Percentiles rank a stretch among this genome's conserved stretches.
phyloP scores from a whole-genome alignment of 2,329 filamentous ascomycete species.

The Lecanosticta acicola region DNA sequence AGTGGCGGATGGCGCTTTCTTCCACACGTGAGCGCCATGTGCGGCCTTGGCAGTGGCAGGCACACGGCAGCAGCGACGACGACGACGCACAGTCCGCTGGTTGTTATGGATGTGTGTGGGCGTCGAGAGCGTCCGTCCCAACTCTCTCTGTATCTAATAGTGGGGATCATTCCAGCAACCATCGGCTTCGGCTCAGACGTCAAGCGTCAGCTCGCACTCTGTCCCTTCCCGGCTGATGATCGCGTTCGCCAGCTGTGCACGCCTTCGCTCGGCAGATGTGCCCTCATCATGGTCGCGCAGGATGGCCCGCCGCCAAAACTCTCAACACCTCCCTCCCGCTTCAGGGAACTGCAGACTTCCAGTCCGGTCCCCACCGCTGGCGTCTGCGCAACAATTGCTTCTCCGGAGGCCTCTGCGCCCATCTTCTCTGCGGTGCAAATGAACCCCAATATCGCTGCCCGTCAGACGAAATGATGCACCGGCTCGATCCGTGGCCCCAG shows the following conservation, averaged over 20 bases:
- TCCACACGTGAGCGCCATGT: slow-evolving; percentile 18
- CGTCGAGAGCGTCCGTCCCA: too few species aligned
- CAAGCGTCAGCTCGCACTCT: neutral
- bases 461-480: slow-evolving; percentile 5
- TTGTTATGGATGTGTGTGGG: too few species aligned
- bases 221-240: neutral
- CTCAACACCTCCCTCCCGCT: slow-evolving; percentile 4
- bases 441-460: neutral
- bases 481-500: slow-evolving; percentile 14
- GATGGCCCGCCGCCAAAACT: neutral
- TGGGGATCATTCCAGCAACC: too few species aligned
- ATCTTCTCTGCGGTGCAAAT: slow-evolving; percentile 8
- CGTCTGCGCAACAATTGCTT: slow-evolving; percentile 4
- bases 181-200: neutral
- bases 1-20: slow-evolving; percentile 6
- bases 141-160: too few species aligned
- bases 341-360: slow-evolving; percentile 17
- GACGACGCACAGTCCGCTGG: too few species aligned
- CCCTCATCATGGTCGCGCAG: neutral
- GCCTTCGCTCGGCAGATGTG: neutral
- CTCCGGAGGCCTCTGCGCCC: slow-evolving; percentile 13
- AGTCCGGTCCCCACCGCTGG: slow-evolving; percentile 5
- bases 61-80: neutral
- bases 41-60: slow-evolving; percentile 4
- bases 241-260: neutral